Evolutionary conservation across 2,329 filamentous ascomycete genomes (phyloP), one percentile per base, ranked within the genome.

Genomic region (Pyricularia pennisetigena): DNA sequence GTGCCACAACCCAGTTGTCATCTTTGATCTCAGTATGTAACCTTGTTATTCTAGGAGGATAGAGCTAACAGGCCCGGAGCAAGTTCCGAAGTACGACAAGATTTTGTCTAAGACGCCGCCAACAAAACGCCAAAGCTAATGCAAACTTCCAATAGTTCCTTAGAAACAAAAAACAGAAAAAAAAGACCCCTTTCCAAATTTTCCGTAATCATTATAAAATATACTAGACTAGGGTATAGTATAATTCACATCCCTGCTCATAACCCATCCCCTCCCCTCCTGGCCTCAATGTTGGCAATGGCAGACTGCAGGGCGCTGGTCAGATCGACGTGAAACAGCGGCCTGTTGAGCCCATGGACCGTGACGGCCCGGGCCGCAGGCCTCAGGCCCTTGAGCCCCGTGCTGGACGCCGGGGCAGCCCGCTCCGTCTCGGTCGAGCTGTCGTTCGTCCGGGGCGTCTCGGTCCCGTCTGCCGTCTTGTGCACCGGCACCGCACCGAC

Each of bases 291-390:
- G 72, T 96, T 97, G 32, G 89, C 87, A 73, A 97, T 87, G 2
- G 93, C 94, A 73, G 90, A 93, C 78, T 97, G 92, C 72, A 98
- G 79, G 7, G 95, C 95, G 74, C 89, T 93, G 4, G 92, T 95
- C 67, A 98, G 80, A 77, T 98, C 95, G 67, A 97, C 87, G 76
- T 99, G 95, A 85, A 99, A 98, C 72, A 97, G 85, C 4, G 95
- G 94, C 72, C 92, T 82, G 78, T 97, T 95, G 71, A 96, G 81
- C n/a, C 94, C 92, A 72, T 94, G 90, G 20, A 98, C 88, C 4
- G 92, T 85, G 1, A 90, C 89, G 30, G 76, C 84, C 57, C 68
- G 64, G 32, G 26, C 32, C 26, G 32, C 59, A 2, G 61, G 20
- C 30, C 23, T 26, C 65, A 30, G 14, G 4, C n/a, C 29, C 65